Percentiles rank a stretch among this genome's conserved stretches.
Conservation (phyloP, 2,329 filamentous ascomycete genomes). For the Colletotrichum filicis region DNA sequence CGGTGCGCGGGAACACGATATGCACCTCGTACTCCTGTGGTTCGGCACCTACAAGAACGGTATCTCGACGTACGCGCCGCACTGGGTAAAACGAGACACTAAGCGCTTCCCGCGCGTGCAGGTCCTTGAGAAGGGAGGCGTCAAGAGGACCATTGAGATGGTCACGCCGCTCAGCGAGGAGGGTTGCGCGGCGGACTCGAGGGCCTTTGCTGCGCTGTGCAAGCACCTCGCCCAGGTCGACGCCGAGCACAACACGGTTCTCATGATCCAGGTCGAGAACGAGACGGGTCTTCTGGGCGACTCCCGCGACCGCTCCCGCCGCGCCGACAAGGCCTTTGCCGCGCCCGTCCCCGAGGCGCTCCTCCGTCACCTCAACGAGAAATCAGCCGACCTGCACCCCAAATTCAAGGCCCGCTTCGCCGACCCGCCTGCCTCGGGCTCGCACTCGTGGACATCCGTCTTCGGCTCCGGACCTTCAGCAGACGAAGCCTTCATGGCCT, state of each 20-base stretch:
- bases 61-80: constrained; percentile 48
- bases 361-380: constrained; percentile 38
- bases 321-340: constrained; percentile 53
- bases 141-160: constrained; percentile 46
- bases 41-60: constrained; percentile 53
- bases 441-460: constrained; percentile 44
- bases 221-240: constrained; percentile 54
- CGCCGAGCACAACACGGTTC: constrained; percentile 56
- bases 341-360: constrained; percentile 44
- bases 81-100: constrained; percentile 48
- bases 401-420: constrained; percentile 43
- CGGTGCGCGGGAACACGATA: constrained; percentile 44
- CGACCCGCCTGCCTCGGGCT: constrained; percentile 38
- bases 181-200: constrained; percentile 44
- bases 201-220: constrained; percentile 46
- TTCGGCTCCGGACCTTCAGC: constrained; percentile 44
- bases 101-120: constrained; percentile 49
- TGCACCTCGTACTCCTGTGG: constrained; percentile 51
- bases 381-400: constrained; percentile 40
- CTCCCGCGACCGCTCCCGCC: constrained; percentile 56
- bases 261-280: constrained; percentile 70
- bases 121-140: constrained; percentile 45
- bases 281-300: constrained; percentile 64
- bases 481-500: constrained; percentile 51
- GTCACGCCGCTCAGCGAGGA: constrained; percentile 44